Evolutionary conservation across 1,284 basidiomycete genomes (phyloP).

Genomic region (Cutaneotrichosporon arboriforme): DNA sequence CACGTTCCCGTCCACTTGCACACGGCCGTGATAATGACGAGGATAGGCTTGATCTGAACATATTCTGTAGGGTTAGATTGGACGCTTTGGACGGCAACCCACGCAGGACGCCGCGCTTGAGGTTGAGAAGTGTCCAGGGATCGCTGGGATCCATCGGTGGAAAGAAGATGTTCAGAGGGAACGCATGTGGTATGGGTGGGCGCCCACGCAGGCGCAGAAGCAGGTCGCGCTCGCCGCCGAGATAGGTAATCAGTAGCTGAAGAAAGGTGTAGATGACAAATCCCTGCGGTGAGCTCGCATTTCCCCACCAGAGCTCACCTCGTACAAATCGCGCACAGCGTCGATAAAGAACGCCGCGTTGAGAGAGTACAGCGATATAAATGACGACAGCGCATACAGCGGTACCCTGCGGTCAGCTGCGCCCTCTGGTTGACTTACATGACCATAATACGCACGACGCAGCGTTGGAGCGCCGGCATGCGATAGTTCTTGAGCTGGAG

Average conservation of each 20-base stretch:
- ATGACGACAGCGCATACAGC: conserved; percentile 81
- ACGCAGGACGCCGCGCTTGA: conserved; percentile 94
- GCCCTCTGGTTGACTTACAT: conserved; percentile 54
- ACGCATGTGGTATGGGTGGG: conserved; percentile 76
- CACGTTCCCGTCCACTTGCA: conserved; percentile 83
- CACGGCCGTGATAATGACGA: conserved; percentile 77
- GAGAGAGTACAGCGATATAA: conserved; percentile 90
- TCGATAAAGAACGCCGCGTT: conserved; percentile 96
- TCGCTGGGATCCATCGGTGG: conserved; percentile 78
- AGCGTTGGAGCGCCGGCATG: conserved; percentile 69
- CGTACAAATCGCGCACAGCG: conserved; percentile 89
- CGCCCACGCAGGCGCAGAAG: conserved; percentile 86
- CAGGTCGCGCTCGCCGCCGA: conserved; percentile 88
- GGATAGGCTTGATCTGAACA: conserved; percentile 88
- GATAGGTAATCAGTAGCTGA: conserved; percentile 71
- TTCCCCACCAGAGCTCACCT: conserved; percentile 53
- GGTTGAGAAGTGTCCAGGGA: conserved; percentile 85
- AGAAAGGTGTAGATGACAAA: conserved; percentile 96
- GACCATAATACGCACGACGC: conserved; percentile 92
- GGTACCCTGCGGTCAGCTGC: conserved; percentile 57
- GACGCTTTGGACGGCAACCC: conserved; percentile 40
- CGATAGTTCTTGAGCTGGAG: conserved; percentile 87
- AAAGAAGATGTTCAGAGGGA: conserved; percentile 70
- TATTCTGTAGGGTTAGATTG: conserved; percentile 61
- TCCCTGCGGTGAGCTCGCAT: conserved; percentile 55